Percentiles rank a stretch among this genome's conserved stretches.
phyloP scores from a whole-genome alignment of 1,139 yeast genomes.

The Meyerozyma guilliermondii region DNA sequence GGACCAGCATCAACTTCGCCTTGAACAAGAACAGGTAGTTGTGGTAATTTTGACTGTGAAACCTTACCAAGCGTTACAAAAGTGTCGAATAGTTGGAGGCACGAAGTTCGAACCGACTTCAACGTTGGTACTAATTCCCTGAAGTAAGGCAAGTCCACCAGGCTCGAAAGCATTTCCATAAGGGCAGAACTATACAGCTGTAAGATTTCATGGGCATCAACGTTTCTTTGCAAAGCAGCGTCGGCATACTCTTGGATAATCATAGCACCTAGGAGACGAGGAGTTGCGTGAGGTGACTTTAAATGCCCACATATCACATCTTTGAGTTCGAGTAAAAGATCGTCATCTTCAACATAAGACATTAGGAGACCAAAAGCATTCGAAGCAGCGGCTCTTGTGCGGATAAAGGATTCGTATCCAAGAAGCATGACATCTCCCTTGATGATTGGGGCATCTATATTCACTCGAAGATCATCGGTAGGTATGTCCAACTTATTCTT shows the following conservation, averaged over 20 bases:
- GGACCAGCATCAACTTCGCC: constrained; percentile 96
- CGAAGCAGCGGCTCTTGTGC: constrained; percentile 75
- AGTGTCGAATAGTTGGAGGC: constrained; percentile 74
- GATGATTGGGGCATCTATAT: constrained; percentile 90
- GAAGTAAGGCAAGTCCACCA: constrained; percentile 50
- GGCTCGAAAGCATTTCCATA: constrained; percentile 34
- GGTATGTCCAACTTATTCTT: constrained; percentile 43
- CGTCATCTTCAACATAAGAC: constrained; percentile 45
- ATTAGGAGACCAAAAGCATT: constrained; percentile 70
- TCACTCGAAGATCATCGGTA: constrained; percentile 53
- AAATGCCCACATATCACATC: constrained; percentile 38
- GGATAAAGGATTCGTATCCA: constrained; percentile 68
- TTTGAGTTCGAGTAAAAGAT: constrained; percentile 31
- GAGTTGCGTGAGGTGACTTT: constrained; percentile 69
- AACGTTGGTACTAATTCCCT: constrained; percentile 85
- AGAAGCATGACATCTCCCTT: constrained; percentile 87
- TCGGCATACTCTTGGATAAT: constrained; percentile 70
- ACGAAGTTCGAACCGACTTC: constrained; percentile 80
- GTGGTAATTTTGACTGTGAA: constrained; percentile 73
- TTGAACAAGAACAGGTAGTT: constrained; percentile 81
- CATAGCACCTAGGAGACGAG: constrained; percentile 66
- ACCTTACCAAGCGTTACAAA: constrained; percentile 75
- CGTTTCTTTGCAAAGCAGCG: constrained; percentile 18
- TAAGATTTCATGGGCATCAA: constrained; percentile 12
- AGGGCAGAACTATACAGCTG: constrained; percentile 27